These are phyloP conservation scores for Botryotinia calthae DNA, from an alignment of 2,329 filamentous ascomycete genomes.

Conservation along the genomic window DNA sequence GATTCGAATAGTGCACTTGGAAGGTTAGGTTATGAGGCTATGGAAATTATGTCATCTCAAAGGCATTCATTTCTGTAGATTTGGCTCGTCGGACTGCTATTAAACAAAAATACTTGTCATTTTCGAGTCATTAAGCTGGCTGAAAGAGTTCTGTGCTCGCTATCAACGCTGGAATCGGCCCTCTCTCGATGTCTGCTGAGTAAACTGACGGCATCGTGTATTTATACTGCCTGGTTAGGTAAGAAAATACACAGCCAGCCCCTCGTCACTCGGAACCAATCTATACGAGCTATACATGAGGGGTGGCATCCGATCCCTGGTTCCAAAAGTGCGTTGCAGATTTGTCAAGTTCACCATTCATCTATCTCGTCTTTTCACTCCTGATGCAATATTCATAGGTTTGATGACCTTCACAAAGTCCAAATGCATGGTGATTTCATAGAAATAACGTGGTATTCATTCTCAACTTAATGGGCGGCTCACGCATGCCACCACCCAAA, in stretches of 20 bases:
- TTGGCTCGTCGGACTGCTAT: not conserved
- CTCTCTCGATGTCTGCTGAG: not conserved
- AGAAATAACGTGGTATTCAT: slow-evolving; percentile 4
- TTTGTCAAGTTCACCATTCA: not conserved
- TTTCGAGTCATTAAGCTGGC: not conserved
- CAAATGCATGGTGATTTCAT: not conserved
- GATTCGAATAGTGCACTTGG: not conserved
- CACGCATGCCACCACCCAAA: slow-evolving; percentile 4
- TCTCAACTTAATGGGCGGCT: slow-evolving; percentile 8
- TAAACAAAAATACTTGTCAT: not conserved
- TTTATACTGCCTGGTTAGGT: not conserved
- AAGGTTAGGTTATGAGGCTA: not conserved
- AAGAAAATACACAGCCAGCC: not conserved
- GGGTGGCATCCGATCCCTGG: not conserved
- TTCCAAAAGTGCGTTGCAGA: not conserved
- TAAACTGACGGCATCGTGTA: not conserved
- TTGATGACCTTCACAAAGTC: not conserved
- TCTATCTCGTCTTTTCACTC: not conserved
- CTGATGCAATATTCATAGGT: not conserved
- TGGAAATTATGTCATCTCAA: not conserved
- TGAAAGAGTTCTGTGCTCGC: not conserved
- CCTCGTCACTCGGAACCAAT: not conserved
- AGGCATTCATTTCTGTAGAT: not conserved
- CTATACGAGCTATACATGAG: not conserved
- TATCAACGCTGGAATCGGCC: not conserved